Evolutionary conservation across 495 filamentous ascomycete genomes (phyloP).

Genomic region (Lasiosphaeria ovina): DNA sequence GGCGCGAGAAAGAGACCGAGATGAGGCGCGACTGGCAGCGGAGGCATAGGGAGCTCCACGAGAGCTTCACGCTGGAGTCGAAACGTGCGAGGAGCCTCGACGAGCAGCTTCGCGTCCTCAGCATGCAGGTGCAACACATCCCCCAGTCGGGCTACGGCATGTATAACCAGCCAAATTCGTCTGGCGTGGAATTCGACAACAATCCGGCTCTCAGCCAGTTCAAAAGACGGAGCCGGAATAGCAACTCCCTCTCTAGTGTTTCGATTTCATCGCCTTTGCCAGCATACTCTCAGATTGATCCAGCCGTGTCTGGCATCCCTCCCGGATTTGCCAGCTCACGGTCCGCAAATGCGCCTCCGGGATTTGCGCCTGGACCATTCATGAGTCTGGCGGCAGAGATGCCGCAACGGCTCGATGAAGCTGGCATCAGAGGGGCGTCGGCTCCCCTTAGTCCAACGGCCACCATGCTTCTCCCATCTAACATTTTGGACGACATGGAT

Average conservation of each 20-base stretch:
- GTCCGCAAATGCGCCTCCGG: constrained; percentile 43
- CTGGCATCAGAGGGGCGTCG: constrained; percentile 44
- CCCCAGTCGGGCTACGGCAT: constrained; percentile 37
- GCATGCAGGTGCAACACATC: constrained; percentile 35
- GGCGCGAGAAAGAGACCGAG: constrained; percentile 46
- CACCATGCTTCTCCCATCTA: constrained; percentile 72
- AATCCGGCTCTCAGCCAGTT: constrained; percentile 42
- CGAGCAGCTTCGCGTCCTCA: constrained; percentile 37
- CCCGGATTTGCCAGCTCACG: constrained; percentile 39
- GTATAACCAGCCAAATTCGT: constrained; percentile 44
- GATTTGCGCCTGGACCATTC: constrained; percentile 52
- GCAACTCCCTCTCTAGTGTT: constrained; percentile 54
- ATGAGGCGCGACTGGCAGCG: constrained; percentile 45
- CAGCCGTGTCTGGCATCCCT: constrained; percentile 27
- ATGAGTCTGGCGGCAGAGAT: constrained; percentile 45
- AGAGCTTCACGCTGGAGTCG: constrained; percentile 34
- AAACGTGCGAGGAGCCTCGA: constrained; percentile 37
- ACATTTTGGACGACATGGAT: constrained; percentile 66
- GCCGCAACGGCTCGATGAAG: constrained; percentile 40
- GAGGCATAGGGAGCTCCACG: constrained; percentile 43
- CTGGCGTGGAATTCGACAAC: constrained; percentile 50
- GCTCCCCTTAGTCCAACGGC: constrained; percentile 81
- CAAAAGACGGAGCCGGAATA: constrained; percentile 53
- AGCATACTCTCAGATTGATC: constrained; percentile 40
- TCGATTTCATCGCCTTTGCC: constrained; percentile 39